Evolutionary conservation across 768 basidiomycete species (phyloP), one percentile per base, ranked within the genome.

Genomic region (Leccinum rimulosum): DNA sequence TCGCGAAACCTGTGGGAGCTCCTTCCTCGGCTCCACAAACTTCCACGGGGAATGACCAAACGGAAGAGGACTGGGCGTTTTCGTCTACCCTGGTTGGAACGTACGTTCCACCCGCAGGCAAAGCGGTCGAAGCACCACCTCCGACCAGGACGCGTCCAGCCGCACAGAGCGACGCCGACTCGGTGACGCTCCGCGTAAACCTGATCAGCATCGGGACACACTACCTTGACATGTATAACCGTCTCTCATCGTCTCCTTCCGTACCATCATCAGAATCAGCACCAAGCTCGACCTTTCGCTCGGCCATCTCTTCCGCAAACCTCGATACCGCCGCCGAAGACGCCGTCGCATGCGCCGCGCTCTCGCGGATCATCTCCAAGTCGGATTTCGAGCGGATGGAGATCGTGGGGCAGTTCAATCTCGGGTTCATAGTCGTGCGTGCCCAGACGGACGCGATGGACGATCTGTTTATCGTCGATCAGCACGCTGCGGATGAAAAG

Each of bases 401-500:
- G 0, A 75, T 97, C 12, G 64, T 96, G 47, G 97, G 97, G 0
- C 97, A 99, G 73, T 99, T 98, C 74, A 99, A 99, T 66, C 81
- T 88, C 33, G 95, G 95, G 0, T 99, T 99, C 74, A 93, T 99
- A 72, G 82, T 99, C 58, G 83, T 85, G 3, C 84, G 95, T 25
- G 25, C 25, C 25, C 55, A n/a, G 22, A 47, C 28, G 2, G 33
- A 47, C 6, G 55, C 14, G 11, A 77, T 85, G 75, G 95, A 98
- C 68, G 96, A 99, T 67, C 77, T 99, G 45, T 98, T 98, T 74
- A 94, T 99, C 61, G 83, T 98, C 17, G 96, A 98, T 67, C 96
- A 98, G 70, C 96, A 98, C 73, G 96, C 96, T 5, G 88, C 93
- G 6, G 97, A 99, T 73, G 97, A 98, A 74, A 98, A 98, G 76